Percentiles rank a stretch among this genome's conserved stretches.
Conservation (phyloP, 495 filamentous ascomycete species). For the Pyrenula massariospora region DNA sequence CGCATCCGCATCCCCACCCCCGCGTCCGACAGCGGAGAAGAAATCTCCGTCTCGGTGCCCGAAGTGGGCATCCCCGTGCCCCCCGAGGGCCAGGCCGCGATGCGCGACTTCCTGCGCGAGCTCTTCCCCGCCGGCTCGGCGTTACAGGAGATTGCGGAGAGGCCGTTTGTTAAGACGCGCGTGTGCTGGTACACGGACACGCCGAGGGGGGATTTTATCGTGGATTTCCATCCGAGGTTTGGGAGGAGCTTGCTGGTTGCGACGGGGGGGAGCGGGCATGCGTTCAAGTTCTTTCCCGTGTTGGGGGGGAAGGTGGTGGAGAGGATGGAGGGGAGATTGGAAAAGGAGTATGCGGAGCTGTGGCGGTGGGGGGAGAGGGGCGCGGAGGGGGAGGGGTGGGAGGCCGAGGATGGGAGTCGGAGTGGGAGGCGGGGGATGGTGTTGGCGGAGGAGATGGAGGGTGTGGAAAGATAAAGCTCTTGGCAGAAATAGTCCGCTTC, state of each 20-base stretch:
- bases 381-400: constrained; percentile 16
- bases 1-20: constrained; percentile 25
- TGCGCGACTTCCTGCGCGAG: constrained; percentile 46
- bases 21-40: constrained; percentile 2
- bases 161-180: constrained; percentile 57
- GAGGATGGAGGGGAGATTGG: constrained; percentile 44
- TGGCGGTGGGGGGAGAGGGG: constrained; percentile 54
- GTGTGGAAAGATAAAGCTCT: too few species aligned
- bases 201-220: constrained; percentile 65
- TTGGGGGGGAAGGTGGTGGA: constrained; percentile 69
- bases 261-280: constrained; percentile 80
- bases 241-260: constrained; percentile 62
- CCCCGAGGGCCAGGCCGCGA: constrained; percentile 51
- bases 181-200: constrained; percentile 91
- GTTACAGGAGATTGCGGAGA: constrained; percentile 28
- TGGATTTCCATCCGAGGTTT: constrained; percentile 56
- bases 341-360: constrained; percentile 43
- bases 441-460: constrained; percentile 27
- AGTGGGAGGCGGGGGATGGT: constrained; percentile 16
- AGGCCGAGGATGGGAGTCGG: constrained; percentile 45
- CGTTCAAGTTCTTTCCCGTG: constrained; percentile 80
- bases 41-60: constrained; percentile 21
- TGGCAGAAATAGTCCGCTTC: too few species aligned
- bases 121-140: constrained; percentile 15
- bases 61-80: constrained; percentile 25